Evolutionary conservation across 2,329 filamentous ascomycete species (phyloP).

Genomic region (Talaromyces amestolkiae): DNA sequence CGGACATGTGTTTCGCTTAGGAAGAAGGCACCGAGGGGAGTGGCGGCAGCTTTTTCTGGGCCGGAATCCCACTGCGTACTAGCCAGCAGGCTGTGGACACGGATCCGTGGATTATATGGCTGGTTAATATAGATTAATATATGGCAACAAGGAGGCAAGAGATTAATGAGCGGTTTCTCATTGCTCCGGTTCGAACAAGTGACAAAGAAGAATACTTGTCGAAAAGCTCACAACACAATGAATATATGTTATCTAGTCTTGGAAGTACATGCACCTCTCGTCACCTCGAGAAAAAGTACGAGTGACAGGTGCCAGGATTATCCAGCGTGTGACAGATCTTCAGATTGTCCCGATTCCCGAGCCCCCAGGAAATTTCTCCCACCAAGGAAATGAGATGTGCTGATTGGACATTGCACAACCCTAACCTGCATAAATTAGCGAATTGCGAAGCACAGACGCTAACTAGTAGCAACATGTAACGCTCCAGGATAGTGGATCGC

Average conservation of each 20-base stretch:
- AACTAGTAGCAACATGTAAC: neutral
- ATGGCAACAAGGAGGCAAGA: neutral
- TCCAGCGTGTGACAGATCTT: neutral
- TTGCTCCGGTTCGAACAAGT: neutral
- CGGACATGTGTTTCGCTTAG: neutral
- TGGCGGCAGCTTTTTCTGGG: neutral
- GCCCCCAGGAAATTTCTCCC: no score
- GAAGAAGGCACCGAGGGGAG: neutral
- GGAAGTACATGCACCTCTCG: neutral
- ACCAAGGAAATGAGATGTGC: neutral
- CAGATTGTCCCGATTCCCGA: neutral
- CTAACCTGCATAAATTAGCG: neutral
- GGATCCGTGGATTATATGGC: neutral
- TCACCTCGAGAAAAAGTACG: neutral
- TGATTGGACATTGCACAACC: neutral
- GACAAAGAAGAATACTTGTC: neutral
- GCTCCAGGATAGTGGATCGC: neutral
- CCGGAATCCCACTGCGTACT: neutral
- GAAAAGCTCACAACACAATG: neutral
- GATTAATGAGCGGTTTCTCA: neutral
- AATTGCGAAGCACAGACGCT: neutral
- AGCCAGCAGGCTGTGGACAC: neutral
- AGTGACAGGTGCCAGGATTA: neutral
- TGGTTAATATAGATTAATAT: conserved; percentile 1
- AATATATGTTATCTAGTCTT: neutral